These are phyloP conservation scores for Fusarium staphyleae DNA, from an alignment of 2,329 filamentous ascomycete genomes.

Conservation along the genomic window DNA sequence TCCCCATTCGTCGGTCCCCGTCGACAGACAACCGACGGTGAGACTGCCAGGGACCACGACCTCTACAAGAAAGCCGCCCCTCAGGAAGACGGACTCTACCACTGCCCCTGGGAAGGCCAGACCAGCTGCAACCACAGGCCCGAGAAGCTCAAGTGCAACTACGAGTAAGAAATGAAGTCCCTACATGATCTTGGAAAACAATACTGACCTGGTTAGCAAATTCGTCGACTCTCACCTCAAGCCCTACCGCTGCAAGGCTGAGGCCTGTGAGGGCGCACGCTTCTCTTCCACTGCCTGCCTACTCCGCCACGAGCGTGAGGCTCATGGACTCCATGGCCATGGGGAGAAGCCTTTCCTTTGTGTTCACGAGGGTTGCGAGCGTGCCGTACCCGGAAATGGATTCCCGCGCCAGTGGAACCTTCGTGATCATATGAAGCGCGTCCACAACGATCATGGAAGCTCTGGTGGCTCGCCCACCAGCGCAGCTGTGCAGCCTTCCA, in stretches of 20 bases:
- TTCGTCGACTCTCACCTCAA: conserved; percentile 96
- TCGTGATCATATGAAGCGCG: conserved; percentile 95
- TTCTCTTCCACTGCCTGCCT: conserved; percentile 97
- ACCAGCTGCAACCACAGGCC: conserved; percentile 83
- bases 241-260: conserved; percentile 92
- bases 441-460: conserved; percentile 72
- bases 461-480: conserved; percentile 52
- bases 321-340: conserved; percentile 93
- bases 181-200: not conserved
- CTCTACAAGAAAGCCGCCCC: conserved; percentile 74
- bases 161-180: conserved; percentile 74
- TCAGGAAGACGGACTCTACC: conserved; percentile 80
- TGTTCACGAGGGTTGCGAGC: conserved; percentile 86
- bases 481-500: conserved; percentile 46
- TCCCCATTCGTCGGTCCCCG: conserved; percentile 53
- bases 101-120: conserved; percentile 85
- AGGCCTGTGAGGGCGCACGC: conserved; percentile 81
- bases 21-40: conserved; percentile 60
- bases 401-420: conserved; percentile 97
- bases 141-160: conserved; percentile 98
- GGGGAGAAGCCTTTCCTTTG: conserved; percentile 92
- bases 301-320: conserved; percentile 92
- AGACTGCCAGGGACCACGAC: conserved; percentile 69
- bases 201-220: conserved; percentile 69
- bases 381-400: conserved; percentile 80